Base-by-base conservation (phyloP, 805 yeast species). In the Dipodascus albidus region DNA sequence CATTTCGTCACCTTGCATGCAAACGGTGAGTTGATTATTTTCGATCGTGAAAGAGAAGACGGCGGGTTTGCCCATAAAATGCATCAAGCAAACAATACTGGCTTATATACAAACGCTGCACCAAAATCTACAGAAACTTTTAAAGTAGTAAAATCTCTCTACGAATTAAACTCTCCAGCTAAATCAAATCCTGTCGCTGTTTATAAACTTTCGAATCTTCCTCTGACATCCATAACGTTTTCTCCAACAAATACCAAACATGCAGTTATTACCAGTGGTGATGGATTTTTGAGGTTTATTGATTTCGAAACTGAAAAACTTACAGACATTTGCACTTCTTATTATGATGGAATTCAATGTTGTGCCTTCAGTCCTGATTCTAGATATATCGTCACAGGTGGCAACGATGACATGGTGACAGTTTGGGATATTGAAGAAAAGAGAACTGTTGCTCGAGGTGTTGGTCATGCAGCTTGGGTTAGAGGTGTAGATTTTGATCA, bases 291-390 rank as follows among this genome's bases (percentile, higher is more conserved):
- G 23, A 68, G 85, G 49, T 59, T 85, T 17, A 68, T 85, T 49
- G 83, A 83, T 62, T 63, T 82, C 1, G 60, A 62, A 22, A 64
- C 62, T 3, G 80, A 77, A 56, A 54, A 53, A 9, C 54, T 76
- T 2, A 60, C 78, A 0, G 90, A 83, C 59, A 69, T 82, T 1
- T 65, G 79, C 33, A 80, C 86, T 2, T 76, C 83, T 35, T 82
- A 81, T 60, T 85, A 81, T 63, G 86, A 83, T 35, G 87, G 88
- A 0, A 67, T 83, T 9, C 66, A 76, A 27, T 74, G 79, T 58
- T 63, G 77, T 20, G 70, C 70, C 21, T 75, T 76, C 58, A 81
- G 83, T 1, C 79, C 78, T 15, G 86, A 83, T 42, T 82, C 80
- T 54, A 55, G 60, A 41, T 72, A 62, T 52, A 52, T 73, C 38